A percentile compares a stretch with the other conserved stretches of the same genome.
Evolutionary conservation across 371 early-diverging fungal genomes (phyloP).

Genomic region (Mucor mucedo): DNA sequence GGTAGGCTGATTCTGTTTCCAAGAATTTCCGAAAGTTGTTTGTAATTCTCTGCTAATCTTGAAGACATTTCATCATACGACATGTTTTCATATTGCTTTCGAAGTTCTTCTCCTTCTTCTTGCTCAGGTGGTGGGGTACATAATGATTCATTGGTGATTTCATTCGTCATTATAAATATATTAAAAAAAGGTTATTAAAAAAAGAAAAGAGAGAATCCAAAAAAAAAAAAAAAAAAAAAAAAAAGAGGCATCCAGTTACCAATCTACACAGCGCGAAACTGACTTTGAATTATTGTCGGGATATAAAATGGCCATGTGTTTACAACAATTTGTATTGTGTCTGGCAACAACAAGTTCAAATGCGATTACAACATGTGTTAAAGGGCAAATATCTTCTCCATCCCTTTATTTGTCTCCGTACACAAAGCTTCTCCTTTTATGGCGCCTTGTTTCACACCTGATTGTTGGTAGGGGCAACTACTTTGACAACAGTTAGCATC

Average conservation of each 20-base stretch:
- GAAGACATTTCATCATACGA: constrained; percentile 48
- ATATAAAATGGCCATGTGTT: background rate
- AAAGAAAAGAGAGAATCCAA: background rate
- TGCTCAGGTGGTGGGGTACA: background rate
- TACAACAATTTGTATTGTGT: no score
- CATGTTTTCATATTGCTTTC: constrained; percentile 53
- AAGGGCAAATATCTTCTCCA: no score
- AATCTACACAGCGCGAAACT: no score
- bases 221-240: background rate
- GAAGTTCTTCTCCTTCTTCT: constrained; percentile 17
- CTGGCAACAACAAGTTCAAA: no score
- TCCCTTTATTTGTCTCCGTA: no score
- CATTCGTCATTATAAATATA: background rate
- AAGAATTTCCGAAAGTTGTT: constrained; percentile 41
- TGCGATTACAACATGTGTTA: no score
- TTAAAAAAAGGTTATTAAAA: background rate
- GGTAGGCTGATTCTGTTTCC: constrained; percentile 37
- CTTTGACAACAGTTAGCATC: constrained; percentile 1
- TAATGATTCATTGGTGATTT: constrained; percentile 2
- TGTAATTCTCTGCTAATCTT: constrained; percentile 48
- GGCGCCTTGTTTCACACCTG: background rate
- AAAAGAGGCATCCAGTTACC: background rate
- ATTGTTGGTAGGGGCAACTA: background rate
- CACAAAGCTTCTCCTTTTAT: no score
- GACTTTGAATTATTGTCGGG: background rate